These are phyloP conservation scores for Epicoccum sorghinum DNA, from an alignment of 2,329 filamentous ascomycete genomes.

Conservation along the genomic window DNA sequence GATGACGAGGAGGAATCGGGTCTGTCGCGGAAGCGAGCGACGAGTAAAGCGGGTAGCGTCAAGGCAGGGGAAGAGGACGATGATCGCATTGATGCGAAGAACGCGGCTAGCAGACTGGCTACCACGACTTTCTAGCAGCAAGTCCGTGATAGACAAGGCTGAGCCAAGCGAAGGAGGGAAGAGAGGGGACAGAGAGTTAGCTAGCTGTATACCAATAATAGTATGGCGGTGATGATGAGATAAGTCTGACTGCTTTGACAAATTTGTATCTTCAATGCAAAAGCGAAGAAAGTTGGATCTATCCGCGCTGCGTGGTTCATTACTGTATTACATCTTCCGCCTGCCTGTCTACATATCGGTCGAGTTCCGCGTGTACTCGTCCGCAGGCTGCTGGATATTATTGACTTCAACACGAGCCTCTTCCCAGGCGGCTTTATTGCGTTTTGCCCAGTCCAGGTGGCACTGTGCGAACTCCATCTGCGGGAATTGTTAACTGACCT, in stretches of 20 bases:
- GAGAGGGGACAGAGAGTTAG: too few relatives aligned
- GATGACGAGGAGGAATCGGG: conserved; percentile 55
- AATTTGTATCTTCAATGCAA: too few relatives aligned
- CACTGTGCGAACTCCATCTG: conserved; percentile 91
- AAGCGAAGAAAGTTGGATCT: neutral
- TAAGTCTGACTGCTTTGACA: too few relatives aligned
- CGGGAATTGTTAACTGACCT: neutral
- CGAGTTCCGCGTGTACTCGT: conserved; percentile 29
- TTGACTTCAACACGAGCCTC: conserved; percentile 85
- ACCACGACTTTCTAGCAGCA: conserved; percentile 81
- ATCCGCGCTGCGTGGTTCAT: neutral
- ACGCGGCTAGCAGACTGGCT: conserved; percentile 90
- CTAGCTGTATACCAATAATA: neutral
- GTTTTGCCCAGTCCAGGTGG: conserved; percentile 92
- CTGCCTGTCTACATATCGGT: conserved; percentile 21
- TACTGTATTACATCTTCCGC: neutral
- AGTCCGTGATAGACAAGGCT: conserved; percentile 15
- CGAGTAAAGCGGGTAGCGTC: conserved; percentile 59
- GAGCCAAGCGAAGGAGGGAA: neutral
- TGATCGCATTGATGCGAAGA: conserved; percentile 91
- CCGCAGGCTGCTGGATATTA: conserved; percentile 70
- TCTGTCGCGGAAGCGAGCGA: conserved; percentile 57
- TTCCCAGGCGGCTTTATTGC: conserved; percentile 90
- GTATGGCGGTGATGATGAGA: neutral
- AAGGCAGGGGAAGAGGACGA: conserved; percentile 81